phyloP scores from a whole-genome alignment of 768 basidiomycete genomes.

The Lactarius sp. region DNA sequence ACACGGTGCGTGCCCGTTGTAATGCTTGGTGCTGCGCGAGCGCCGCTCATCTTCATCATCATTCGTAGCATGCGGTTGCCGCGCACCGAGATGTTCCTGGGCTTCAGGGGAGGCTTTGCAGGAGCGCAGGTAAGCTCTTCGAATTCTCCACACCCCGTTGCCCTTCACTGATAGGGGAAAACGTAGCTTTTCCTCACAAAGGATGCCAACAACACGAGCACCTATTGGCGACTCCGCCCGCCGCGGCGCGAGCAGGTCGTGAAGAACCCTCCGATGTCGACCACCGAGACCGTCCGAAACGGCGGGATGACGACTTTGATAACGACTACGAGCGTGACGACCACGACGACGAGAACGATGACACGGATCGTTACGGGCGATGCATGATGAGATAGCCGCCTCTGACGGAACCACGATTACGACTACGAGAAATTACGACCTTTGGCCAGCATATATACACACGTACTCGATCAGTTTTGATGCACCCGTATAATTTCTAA shows the following conservation, averaged over 20 bases:
- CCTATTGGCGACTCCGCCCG: constrained; percentile 20
- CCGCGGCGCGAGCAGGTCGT: constrained; percentile 24
- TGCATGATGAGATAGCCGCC: constrained; percentile 2
- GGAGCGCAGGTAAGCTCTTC: constrained; percentile 21
- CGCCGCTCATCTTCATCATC: background rate
- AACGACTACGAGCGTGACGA: constrained; percentile 25
- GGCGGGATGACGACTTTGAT: constrained; percentile 20
- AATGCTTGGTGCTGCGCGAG: background rate
- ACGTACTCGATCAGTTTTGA: background rate
- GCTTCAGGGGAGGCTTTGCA: constrained; percentile 14
- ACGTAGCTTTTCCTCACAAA: constrained; percentile 20
- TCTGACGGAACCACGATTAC: background rate
- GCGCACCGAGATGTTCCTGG: constrained; percentile 19
- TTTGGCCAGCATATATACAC: constrained; percentile 1
- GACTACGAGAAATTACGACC: background rate
- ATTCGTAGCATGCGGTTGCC: constrained; percentile 23
- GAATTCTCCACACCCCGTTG: background rate
- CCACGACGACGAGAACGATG: constrained; percentile 21
- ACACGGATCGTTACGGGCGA: constrained; percentile 22
- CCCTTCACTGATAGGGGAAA: background rate
- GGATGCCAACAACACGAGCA: constrained; percentile 20
- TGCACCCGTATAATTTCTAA: background rate
- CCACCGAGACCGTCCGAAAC: constrained; percentile 13
- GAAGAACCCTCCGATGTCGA: constrained; percentile 21
- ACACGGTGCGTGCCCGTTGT: constrained; percentile 13